Evolutionary conservation across 208 protist genomes (phyloP), one percentile per base, ranked within the genome.

Genomic region (Crithidia brevicula): DNA sequence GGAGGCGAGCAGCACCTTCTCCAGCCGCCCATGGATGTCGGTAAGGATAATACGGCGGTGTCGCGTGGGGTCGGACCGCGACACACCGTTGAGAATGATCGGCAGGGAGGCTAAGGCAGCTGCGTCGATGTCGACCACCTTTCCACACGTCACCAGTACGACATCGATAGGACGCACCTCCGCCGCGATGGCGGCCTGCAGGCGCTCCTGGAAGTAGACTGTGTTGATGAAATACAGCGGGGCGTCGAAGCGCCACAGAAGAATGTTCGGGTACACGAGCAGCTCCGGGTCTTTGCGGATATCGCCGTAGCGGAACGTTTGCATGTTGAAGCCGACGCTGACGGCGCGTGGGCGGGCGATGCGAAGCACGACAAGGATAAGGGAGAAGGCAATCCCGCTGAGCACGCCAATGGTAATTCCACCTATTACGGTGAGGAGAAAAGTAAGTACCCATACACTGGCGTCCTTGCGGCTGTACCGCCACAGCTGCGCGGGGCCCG

Each of bases 241-340:
- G 40, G 82, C 82, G 43, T 88, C 82, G 45, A 88, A 88, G 52
- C 78, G 78, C 82, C 82, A 88, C 56, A 88, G 57, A 15, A 88
- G 74, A 15, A 88, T 81, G 45, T 82, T 78, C n/a, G 82, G 82
- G 63, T 88, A 84, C 28, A 88, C 82, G 11, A 88, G 79, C 54
- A 84, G 75, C 75, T 88, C 77, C 18, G 74, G 71, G 25, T 88
- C 82, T 49, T 88, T 79, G 51, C 72, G 61, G 43, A 87, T 70
- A 53, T 87, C 78, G 31, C 77, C 82, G 58, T 82, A 87, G 57
- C 57, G 72, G 34, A 78, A 78, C 1, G 72, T 87, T 38, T 63
- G 65, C 67, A 81, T 74, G 75, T 78, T 82, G 61, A 88, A 88
- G 40, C 82, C 82, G 18, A 88, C 78, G 31, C 62, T 78, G n/a